These are phyloP conservation scores for Lentinula guzmanii DNA, from an alignment of 768 basidiomycete genomes.

Conservation along the genomic window DNA sequence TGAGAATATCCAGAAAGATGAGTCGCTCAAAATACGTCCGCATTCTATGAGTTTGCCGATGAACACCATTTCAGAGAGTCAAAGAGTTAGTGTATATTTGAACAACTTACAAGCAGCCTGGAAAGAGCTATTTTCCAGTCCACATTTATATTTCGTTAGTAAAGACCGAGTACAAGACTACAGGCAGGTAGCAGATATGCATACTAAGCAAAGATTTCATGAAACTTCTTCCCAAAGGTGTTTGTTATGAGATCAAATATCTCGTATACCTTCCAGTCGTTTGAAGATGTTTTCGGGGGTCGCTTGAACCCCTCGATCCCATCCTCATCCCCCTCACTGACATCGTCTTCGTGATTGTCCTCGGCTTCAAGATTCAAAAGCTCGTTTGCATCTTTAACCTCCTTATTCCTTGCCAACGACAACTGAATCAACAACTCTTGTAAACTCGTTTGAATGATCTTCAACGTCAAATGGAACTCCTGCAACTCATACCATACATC, in stretches of 20 bases:
- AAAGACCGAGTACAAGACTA: background rate
- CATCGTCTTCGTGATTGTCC: constrained; percentile 17
- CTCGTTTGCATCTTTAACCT: constrained; percentile 15
- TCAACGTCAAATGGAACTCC: constrained; percentile 49
- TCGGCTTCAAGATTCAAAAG: constrained; percentile 8
- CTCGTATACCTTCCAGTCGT: constrained; percentile 53
- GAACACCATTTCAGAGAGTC: too few species aligned
- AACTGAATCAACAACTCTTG: constrained; percentile 35
- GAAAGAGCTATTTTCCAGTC: too few species aligned
- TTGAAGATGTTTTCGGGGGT: constrained; percentile 33
- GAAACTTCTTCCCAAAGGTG: background rate
- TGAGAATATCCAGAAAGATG: too few species aligned
- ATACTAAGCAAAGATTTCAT: background rate
- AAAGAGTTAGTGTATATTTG: too few species aligned
- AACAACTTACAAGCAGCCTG: too few species aligned
- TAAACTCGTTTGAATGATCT: constrained; percentile 42
- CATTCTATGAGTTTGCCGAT: too few species aligned
- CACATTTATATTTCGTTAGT: too few species aligned
- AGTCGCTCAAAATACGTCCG: too few species aligned
- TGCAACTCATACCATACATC: constrained; percentile 63
- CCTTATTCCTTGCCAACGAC: constrained; percentile 13
- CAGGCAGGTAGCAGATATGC: background rate
- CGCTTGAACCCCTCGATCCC: constrained; percentile 16
- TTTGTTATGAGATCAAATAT: constrained; percentile 15
- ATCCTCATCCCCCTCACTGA: constrained; percentile 5